Conservation (phyloP, 371 early-diverging fungal species). For the Dichotomocladium elegans region DNA sequence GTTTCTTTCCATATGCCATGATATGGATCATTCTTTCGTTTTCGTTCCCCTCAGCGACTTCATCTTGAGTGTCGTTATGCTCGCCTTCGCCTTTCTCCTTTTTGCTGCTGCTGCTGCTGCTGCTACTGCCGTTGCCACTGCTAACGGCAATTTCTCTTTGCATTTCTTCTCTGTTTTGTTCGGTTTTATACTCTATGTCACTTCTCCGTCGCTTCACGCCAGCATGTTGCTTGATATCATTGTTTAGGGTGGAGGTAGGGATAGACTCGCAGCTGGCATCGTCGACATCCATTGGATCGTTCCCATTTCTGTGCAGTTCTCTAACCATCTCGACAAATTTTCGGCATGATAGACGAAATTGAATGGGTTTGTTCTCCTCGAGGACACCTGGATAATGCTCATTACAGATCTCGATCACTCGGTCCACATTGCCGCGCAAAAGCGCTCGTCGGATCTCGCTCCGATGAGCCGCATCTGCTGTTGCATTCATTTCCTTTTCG, state of each 20-base stretch:
- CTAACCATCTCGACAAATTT: constrained; percentile 78
- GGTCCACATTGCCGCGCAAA: constrained; percentile 60
- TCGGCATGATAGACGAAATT: constrained; percentile 73
- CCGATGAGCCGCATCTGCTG: neutral
- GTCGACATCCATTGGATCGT: constrained; percentile 6
- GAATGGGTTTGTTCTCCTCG: constrained; percentile 46
- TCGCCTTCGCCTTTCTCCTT: neutral
- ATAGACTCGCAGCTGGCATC: no score
- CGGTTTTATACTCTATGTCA: no score
- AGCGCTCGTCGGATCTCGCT: constrained; percentile 62
- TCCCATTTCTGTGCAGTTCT: neutral
- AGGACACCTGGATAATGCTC: constrained; percentile 59
- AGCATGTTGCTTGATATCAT: constrained; percentile 12
- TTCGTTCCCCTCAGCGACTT: neutral
- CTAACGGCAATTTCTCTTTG: no score
- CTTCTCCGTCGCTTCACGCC: constrained; percentile 27
- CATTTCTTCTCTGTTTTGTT: no score
- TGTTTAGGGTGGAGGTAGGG: no score
- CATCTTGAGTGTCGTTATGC: neutral
- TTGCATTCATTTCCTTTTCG: no score
- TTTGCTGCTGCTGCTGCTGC: neutral
- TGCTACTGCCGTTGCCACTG: neutral
- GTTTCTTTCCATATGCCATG: constrained; percentile 54
- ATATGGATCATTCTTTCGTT: neutral
- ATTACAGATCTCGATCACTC: constrained; percentile 56